Base-by-base conservation (phyloP, 148 eudicot genomes). In the Vaccinium corymbosum region DNA sequence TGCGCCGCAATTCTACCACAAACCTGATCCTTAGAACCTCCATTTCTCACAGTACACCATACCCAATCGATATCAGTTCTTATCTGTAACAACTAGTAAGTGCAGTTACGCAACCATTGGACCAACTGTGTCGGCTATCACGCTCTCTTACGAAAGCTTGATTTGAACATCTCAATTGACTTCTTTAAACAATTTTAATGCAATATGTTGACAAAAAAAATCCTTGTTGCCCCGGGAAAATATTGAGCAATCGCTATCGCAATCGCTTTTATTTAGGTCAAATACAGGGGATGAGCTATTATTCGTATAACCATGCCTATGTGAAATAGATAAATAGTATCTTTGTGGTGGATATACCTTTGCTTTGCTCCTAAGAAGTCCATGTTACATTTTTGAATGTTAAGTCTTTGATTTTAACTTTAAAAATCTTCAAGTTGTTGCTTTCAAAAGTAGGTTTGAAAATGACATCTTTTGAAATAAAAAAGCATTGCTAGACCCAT, bases 361-460 rank as follows among this genome's bases (percentile, higher is more conserved):
- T 73, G 27, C 68, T 75, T 74, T 16, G 52, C 22, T 82, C 1
- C 5, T 0, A 83, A 55, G 32, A 74, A 42, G 38, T 75, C 72
- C 12, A 52, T 71, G 73, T 51, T 52, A 19, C 80, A 25, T 11
- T 38, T 38, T 46, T 74, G 71, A 81, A 68, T 51, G 49, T 50
- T 29, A 7, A 7, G 22, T 49, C 22, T 25, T 25, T 70, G 83
- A 71, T 72, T 66, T 53, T 53, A 20, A 78, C 22, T 42, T 75
- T 55, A 35, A n/a, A n/a, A 51, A 73, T 83, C 73, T 75, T 75
- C 6, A 12, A 76, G 64, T 4, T 46, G 88, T 88, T 86, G 55
- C 48, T 76, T 64, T 88, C 89, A 82, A 32, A 86, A 77, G 79
- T 53, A 50, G 71, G 79, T 57, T 57, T 61, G 75, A 83, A 76